Evolutionary conservation across 129 eudicot genomes (phyloP).

Genomic region (Sambucus nigra): DNA sequence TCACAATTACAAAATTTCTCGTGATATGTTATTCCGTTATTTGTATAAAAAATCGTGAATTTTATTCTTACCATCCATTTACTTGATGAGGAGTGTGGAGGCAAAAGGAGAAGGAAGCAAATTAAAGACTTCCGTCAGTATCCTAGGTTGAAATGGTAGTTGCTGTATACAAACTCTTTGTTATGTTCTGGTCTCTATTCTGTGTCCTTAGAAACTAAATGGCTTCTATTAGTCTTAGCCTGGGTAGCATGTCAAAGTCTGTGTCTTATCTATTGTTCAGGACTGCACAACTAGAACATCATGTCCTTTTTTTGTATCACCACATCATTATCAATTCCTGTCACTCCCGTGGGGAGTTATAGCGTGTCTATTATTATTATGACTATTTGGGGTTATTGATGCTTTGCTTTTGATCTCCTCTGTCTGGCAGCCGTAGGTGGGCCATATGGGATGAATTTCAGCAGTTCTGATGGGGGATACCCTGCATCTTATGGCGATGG

Average conservation of each 20-base stretch:
- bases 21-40: too few relatives aligned
- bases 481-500: constrained; percentile 50
- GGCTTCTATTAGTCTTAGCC: too few relatives aligned
- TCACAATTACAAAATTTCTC: too few relatives aligned
- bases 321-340: too few relatives aligned
- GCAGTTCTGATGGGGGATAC: constrained; percentile 41
- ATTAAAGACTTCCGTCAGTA: neutral
- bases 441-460: constrained; percentile 47
- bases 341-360: too few relatives aligned
- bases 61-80: neutral
- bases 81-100: neutral
- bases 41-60: neutral
- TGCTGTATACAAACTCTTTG: neutral
- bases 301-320: too few relatives aligned
- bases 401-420: constrained; percentile 2
- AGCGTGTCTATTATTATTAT: too few relatives aligned
- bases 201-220: too few relatives aligned
- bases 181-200: neutral
- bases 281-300: neutral
- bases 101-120: neutral
- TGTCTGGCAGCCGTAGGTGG: constrained; percentile 43
- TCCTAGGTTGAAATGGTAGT: neutral
- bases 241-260: too few relatives aligned
- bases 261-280: neutral
- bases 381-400: too few relatives aligned